phyloP scores from a whole-genome alignment of 768 basidiomycete genomes.

The Panus rudis region DNA sequence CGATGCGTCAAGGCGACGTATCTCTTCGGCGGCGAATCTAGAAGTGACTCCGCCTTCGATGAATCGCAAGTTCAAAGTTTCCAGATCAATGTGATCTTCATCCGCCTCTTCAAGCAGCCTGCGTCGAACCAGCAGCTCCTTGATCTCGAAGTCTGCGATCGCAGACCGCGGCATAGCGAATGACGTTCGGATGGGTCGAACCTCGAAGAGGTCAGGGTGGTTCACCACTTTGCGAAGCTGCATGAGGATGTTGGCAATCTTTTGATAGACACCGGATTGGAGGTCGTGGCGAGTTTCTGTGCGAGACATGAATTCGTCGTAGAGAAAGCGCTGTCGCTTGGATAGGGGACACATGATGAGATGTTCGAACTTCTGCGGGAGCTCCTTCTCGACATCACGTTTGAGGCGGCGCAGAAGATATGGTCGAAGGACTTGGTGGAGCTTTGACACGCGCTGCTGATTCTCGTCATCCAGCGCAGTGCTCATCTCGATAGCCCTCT shows the following conservation, averaged over 20 bases:
- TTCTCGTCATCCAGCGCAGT: conserved; percentile 73
- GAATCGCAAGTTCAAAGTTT: conserved; percentile 59
- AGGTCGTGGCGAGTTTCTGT: conserved; percentile 78
- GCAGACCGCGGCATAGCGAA: conserved; percentile 72
- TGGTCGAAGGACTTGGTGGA: conserved; percentile 93
- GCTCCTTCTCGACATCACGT: conserved; percentile 92
- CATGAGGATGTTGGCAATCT: conserved; percentile 94
- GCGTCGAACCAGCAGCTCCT: conserved; percentile 81
- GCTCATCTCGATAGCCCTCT: conserved; percentile 88
- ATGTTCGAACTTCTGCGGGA: conserved; percentile 92
- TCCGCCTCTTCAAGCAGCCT: conserved; percentile 50
- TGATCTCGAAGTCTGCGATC: conserved; percentile 74
- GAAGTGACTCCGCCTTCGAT: conserved; percentile 48
- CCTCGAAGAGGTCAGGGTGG: conserved; percentile 89
- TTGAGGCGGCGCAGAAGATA: conserved; percentile 95
- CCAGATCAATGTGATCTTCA: conserved; percentile 52
- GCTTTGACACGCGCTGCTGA: conserved; percentile 73
- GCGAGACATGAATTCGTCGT: conserved; percentile 93
- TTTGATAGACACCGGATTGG: conserved; percentile 79
- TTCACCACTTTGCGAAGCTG: conserved; percentile 96
- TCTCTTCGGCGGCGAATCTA: conserved; percentile 44
- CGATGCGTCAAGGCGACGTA: conserved; percentile 52
- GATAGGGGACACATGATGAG: conserved; percentile 83
- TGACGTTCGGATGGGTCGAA: conserved; percentile 75
- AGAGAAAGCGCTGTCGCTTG: conserved; percentile 89